Base-by-base conservation (phyloP, 345 rosid genomes). In the Linum tenue region DNA sequence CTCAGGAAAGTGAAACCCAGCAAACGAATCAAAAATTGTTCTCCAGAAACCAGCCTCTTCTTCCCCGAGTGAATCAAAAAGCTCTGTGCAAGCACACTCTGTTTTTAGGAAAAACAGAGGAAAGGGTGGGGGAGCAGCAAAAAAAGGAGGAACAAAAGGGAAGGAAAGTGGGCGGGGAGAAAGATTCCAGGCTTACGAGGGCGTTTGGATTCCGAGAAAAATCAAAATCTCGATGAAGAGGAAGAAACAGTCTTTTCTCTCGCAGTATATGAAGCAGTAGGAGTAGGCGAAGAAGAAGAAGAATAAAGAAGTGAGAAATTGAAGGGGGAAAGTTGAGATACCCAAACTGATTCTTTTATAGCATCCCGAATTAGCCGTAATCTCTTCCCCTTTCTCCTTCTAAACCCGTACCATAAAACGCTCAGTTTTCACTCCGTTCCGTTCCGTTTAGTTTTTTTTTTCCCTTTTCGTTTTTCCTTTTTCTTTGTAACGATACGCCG, bases 271-370 rank as follows among this genome's bases (percentile, higher is more conserved):
- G 31, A 22, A 22, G 31, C 31, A 22, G 31, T 22, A 22, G 31
- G 31, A 22, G 31, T 1, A 22, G 31, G 31, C 31, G 31, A 22
- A 22, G 31, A 22, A 22, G 31, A 22, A 22, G 31, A 22, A 22
- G 31, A 22, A 22, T 22, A 22, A 48, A 64, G 48, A 22, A 22
- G 9, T 36, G 39, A 2, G 1, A 11, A 43, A 63, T 60, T 44
- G 37, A 1, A 15, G 17, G 55, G 60, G 17, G 48, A 12, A 5
- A 55, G 4, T 39, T 42, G 68, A 56, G 56, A 39, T n/a, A 61
- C 62, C 36, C 41, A 53, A 63, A 66, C 73, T 12, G 63, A 60
- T 71, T 73, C 6, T 68, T 77, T 81, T 81, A 79, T 83, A 81
- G 82, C 78, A 79, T 75, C 71, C 74, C 66, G 12, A 64, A 60